Evolutionary conservation across 805 yeast genomes (phyloP).

Genomic region (Candida namnaoensis): DNA sequence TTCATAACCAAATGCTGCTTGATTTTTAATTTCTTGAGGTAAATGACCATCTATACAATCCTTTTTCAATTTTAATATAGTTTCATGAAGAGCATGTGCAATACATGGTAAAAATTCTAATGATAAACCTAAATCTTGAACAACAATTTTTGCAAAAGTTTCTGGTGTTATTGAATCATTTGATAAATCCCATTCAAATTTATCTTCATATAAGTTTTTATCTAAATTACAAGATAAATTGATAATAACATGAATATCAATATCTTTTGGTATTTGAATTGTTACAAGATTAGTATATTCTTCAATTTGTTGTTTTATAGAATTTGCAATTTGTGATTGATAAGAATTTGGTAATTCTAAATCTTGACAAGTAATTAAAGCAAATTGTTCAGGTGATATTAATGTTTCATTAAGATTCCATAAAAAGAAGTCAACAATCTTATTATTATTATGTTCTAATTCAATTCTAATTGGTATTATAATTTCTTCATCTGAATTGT

Average conservation of each 20-base stretch:
- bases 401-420: conserved; percentile 86
- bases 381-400: conserved; percentile 84
- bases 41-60: conserved; percentile 70
- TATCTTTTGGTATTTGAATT: conserved; percentile 59
- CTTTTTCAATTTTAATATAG: conserved; percentile 63
- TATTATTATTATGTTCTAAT: conserved; percentile 78
- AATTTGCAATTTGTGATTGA: conserved; percentile 54
- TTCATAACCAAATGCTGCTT: conserved; percentile 51
- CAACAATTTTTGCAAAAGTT: conserved; percentile 72
- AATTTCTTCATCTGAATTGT: conserved; percentile 45
- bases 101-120: conserved; percentile 88
- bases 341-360: conserved; percentile 66
- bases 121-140: conserved; percentile 73
- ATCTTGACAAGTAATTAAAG: conserved; percentile 71
- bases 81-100: conserved; percentile 79
- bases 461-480: conserved; percentile 84
- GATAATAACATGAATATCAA: conserved; percentile 65
- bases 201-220: conserved; percentile 80
- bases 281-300: conserved; percentile 59
- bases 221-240: conserved; percentile 78
- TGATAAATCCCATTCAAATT: conserved; percentile 86
- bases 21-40: conserved; percentile 42
- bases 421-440: conserved; percentile 77
- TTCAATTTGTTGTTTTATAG: conserved; percentile 75
- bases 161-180: conserved; percentile 52